Evolutionary conservation across 208 protist genomes (phyloP).

Genomic region (Trypanosoma lewisi): DNA sequence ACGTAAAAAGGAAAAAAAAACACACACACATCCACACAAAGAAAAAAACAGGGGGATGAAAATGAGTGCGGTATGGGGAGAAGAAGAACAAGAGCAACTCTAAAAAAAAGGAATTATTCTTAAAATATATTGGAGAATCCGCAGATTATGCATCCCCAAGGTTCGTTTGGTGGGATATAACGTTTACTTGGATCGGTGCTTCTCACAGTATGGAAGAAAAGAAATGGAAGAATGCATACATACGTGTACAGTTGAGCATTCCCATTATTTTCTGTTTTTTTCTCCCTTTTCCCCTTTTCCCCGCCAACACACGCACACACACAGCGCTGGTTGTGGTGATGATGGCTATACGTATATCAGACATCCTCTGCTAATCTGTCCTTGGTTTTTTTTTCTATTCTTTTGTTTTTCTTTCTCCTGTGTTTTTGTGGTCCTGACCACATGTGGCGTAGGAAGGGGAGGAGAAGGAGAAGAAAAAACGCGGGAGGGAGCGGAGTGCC

Average conservation of each 20-base stretch:
- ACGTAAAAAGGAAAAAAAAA: too few species aligned
- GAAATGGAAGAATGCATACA: background rate
- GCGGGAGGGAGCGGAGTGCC: background rate
- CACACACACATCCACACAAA: too few species aligned
- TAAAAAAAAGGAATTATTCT: background rate
- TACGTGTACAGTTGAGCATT: background rate
- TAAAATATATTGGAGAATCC: too few species aligned
- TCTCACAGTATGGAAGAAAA: background rate
- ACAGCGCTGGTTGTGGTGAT: too few species aligned
- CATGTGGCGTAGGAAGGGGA: background rate
- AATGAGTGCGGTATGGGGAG: background rate
- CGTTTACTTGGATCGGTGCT: too few species aligned
- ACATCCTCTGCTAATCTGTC: too few species aligned
- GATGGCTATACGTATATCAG: too few species aligned
- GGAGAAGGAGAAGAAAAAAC: constrained; percentile 1
- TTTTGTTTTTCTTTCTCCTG: background rate
- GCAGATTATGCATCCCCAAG: too few species aligned
- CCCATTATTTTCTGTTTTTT: background rate
- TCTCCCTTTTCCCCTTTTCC: background rate
- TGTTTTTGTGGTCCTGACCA: background rate
- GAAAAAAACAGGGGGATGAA: too few species aligned
- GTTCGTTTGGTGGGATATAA: background rate
- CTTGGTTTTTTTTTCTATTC: too few species aligned
- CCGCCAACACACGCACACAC: too few species aligned
- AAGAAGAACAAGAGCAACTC: background rate